Evolutionary conservation across 164 flowering plant species (phyloP).

Genomic region (Aristolochia fimbriata): DNA sequence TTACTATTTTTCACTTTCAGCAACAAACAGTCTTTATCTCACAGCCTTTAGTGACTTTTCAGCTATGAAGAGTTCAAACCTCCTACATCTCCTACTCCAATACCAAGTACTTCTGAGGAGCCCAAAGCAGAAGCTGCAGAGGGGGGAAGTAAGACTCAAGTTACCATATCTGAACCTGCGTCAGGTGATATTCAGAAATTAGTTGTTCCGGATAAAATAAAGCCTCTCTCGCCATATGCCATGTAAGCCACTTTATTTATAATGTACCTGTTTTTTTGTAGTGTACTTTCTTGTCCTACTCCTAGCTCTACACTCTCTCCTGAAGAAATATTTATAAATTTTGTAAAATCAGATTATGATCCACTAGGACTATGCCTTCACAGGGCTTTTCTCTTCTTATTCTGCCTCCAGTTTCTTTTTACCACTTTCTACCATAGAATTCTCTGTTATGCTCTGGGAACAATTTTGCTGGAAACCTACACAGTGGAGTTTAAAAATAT

Average conservation of each 20-base stretch:
- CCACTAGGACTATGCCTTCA: not conserved
- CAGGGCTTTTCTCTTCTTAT: not conserved
- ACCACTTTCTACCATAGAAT: constrained; percentile 4
- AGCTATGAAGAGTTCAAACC: constrained; percentile 45
- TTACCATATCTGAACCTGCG: constrained; percentile 3
- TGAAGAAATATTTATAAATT: not conserved
- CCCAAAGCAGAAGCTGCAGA: not conserved
- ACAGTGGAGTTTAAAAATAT: too few relatives aligned
- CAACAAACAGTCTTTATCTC: not conserved
- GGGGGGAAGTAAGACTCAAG: constrained; percentile 9
- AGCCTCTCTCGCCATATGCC: constrained; percentile 40
- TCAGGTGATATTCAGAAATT: constrained; percentile 1
- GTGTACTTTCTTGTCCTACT: not conserved
- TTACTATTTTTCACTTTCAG: not conserved
- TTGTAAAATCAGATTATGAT: not conserved
- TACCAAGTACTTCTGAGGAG: constrained; percentile 16
- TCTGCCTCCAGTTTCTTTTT: not conserved
- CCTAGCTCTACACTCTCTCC: not conserved
- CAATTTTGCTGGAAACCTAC: too few relatives aligned
- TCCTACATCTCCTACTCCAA: constrained; percentile 40
- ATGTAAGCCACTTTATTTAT: constrained; percentile 18
- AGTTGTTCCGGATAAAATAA: constrained; percentile 10
- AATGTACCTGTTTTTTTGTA: not conserved
- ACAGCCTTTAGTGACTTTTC: not conserved
- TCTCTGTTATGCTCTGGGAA: too few relatives aligned